A percentile compares a stretch with the other conserved stretches of the same genome.
Evolutionary conservation across 768 basidiomycete species (phyloP).

Genomic region (Russula olivacea): DNA sequence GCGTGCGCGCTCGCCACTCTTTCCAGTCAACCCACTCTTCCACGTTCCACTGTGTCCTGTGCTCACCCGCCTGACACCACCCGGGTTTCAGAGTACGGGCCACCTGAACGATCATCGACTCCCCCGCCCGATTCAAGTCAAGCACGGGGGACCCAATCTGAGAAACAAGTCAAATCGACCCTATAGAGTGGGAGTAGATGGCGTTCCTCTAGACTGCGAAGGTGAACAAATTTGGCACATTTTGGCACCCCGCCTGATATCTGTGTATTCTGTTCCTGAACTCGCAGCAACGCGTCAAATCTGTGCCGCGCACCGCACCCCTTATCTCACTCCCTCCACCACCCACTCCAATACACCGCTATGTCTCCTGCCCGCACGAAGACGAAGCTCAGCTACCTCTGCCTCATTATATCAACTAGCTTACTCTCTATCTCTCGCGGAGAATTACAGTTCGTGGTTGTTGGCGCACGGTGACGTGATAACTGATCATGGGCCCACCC

Average conservation of each 20-base stretch:
- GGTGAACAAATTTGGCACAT: background rate
- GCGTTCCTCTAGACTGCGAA: background rate
- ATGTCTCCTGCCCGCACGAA: background rate
- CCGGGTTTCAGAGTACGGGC: background rate
- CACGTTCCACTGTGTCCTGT: background rate
- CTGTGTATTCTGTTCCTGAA: slow-evolving; percentile 3
- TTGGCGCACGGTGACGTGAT: slow-evolving; percentile 7
- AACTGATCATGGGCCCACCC: background rate
- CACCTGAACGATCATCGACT: background rate
- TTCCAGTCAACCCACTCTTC: background rate
- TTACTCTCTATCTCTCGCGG: background rate
- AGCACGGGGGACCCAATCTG: background rate
- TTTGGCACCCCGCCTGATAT: background rate
- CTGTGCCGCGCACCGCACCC: background rate
- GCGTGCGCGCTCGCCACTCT: background rate
- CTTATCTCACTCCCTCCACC: background rate
- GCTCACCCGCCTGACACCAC: background rate
- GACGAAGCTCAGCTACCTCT: background rate
- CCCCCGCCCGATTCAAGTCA: background rate
- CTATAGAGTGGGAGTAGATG: background rate
- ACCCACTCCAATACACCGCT: background rate
- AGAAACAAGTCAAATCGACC: background rate
- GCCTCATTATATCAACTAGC: background rate
- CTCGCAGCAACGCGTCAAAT: background rate
- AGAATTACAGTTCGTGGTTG: background rate